A percentile compares a stretch with the other conserved stretches of the same genome.
Conservation (phyloP, 768 basidiomycete species). For the Xanthoconium stramineum region DNA sequence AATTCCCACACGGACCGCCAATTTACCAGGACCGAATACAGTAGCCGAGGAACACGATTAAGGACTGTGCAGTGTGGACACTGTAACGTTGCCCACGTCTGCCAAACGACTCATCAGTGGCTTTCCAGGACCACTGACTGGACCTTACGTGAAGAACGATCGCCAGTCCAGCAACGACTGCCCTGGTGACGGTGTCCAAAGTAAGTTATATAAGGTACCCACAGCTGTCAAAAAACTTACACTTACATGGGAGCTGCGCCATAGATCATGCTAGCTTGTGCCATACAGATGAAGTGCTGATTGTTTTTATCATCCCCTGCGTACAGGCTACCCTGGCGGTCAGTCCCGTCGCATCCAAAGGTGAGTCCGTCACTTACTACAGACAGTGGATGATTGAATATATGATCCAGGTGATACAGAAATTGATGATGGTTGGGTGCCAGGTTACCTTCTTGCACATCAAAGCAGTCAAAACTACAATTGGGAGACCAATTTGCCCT, state of each 20-base stretch:
- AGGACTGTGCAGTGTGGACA: conserved; percentile 16
- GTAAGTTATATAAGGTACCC: neutral
- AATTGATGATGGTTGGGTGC: conserved; percentile 54
- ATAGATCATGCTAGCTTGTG: conserved; percentile 52
- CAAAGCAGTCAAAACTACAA: conserved; percentile 45
- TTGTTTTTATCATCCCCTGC: conserved; percentile 21
- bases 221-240: conserved; percentile 32
- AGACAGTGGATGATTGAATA: conserved; percentile 52
- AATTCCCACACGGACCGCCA: neutral
- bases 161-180: conserved; percentile 37
- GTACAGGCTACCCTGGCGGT: conserved; percentile 31
- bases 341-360: conserved; percentile 2
- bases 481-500: conserved; percentile 50
- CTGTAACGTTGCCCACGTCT: conserved; percentile 39
- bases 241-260: conserved; percentile 54
- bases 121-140: neutral
- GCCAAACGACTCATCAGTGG: conserved; percentile 5
- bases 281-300: conserved; percentile 40
- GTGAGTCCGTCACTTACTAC: conserved; percentile 37
- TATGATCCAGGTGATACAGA: conserved; percentile 54
- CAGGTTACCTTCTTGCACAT: conserved; percentile 41
- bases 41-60: conserved; percentile 23
- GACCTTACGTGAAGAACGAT: conserved; percentile 40
- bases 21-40: conserved; percentile 22
- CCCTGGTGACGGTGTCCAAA: conserved; percentile 30